These are phyloP conservation scores for Annona cherimola DNA, from an alignment of 164 flowering plant genomes.

Conservation along the genomic window DNA sequence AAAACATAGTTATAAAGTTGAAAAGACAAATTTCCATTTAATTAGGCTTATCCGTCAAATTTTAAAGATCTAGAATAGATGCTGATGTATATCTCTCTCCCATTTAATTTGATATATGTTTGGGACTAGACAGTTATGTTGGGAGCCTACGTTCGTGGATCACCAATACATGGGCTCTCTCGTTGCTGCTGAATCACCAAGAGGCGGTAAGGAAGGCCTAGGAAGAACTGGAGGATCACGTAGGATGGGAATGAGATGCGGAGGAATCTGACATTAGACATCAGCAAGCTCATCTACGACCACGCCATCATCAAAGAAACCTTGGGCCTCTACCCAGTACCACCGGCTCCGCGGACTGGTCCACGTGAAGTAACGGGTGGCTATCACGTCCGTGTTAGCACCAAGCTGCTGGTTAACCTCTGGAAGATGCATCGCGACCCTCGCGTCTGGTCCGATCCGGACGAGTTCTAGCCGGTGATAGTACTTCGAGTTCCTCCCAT, in stretches of 20 bases:
- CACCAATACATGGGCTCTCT: too few relatives aligned
- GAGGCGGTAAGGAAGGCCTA: constrained; percentile 23
- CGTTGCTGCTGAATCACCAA: constrained; percentile 38
- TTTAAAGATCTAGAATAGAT: constrained; percentile 3
- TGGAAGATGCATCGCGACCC: too few relatives aligned
- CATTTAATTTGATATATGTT: constrained; percentile 41
- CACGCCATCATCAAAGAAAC: constrained; percentile 35
- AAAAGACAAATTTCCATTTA: too few relatives aligned
- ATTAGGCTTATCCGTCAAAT: too few relatives aligned
- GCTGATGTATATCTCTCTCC: too few relatives aligned
- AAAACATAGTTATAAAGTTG: too few relatives aligned
- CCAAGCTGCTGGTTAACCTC: constrained; percentile 40
- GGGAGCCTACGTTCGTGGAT: constrained; percentile 39
- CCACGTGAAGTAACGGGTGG: constrained; percentile 45
- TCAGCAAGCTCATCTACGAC: constrained; percentile 34
- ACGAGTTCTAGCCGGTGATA: constrained; percentile 32
- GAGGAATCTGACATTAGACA: constrained; percentile 41
- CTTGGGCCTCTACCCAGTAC: constrained; percentile 34
- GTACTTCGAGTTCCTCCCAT: constrained; percentile 13
- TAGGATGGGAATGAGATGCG: constrained; percentile 22
- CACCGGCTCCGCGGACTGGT: constrained; percentile 34
- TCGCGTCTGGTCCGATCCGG: constrained; percentile 41
- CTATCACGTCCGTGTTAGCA: constrained; percentile 31
- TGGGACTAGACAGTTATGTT: too few relatives aligned
- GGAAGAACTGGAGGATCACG: constrained; percentile 30